Evolutionary conservation across 805 yeast species (phyloP), one percentile per base, ranked within the genome.

Genomic region (Lachancea nothofagi): DNA sequence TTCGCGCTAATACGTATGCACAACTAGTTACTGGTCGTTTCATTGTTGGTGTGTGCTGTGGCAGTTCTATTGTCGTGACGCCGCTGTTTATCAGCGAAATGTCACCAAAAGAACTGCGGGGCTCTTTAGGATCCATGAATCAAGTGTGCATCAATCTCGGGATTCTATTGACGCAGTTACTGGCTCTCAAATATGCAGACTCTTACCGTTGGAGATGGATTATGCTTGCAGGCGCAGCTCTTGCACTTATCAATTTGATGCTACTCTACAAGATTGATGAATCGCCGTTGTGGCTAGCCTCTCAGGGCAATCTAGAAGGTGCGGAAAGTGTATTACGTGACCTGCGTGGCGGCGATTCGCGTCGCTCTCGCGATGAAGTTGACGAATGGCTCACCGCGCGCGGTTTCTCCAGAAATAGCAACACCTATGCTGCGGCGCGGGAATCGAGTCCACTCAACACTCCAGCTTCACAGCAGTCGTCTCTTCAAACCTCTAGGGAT

Each of bases 121-220:
- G 97, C 1, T 63, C 80, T 12, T 69, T 93, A 41, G 98, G 98
- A 0, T 75, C 95, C 13, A 80, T 86, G 84, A 84, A 83, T 46
- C 98, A 93, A 64, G 82, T 87, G 2, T 77, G 83, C 20, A 80
- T 88, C 42, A 93, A 89, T 53, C 48, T 81, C 15, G 98, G 98
- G 0, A 93, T 93, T 33, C 65, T 90, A 27, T 44, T 79, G 15
- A 83, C 96, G 0, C 97, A 90, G 62, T 45, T 78, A 3, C 59
- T 85, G 12, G 94, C 96, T 0, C 66, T 85, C 7, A 48, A 54
- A 21, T 81, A 81, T 78, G 77, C 93, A 17, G 78, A 75, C 40
- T 69, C 74, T 31, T 62, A 65, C 25, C 67, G 73, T 33, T 93
- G 97, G 97, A 71, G 97, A 48, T 65, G 58, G 33, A 68, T 90